Percentiles rank a stretch among this genome's conserved stretches.
Conservation (phyloP, 176 grass and related monocot genomes). For the Aegilops tauschii region DNA sequence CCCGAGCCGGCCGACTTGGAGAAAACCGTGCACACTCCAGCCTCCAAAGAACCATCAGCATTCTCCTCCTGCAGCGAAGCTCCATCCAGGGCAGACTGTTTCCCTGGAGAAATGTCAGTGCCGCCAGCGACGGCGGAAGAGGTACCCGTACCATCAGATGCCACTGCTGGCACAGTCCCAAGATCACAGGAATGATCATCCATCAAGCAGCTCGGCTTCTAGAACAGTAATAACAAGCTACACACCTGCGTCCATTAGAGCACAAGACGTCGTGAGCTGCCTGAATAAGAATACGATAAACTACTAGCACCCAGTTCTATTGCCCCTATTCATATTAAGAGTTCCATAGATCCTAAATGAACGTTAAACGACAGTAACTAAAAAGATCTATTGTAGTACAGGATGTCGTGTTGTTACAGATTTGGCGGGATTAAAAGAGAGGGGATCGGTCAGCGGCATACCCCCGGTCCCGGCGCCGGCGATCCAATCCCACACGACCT, state of each 20-base stretch:
- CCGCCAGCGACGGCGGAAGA: not conserved
- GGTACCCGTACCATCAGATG: not conserved
- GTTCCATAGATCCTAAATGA: too few species aligned
- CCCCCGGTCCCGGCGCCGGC: too few species aligned
- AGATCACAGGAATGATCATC: conserved; percentile 3
- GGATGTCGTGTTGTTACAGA: too few species aligned
- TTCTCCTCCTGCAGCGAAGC: not conserved
- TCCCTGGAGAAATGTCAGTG: not conserved
- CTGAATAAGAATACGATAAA: too few species aligned
- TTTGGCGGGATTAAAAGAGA: too few species aligned
- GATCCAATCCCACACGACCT: too few species aligned
- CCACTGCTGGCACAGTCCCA: not conserved
- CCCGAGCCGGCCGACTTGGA: not conserved
- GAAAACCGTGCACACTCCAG: not conserved
- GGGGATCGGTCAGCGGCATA: too few species aligned
- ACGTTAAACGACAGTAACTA: too few species aligned
- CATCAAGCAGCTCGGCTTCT: conserved; percentile 33
- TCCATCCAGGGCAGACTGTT: not conserved
- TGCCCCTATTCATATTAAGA: too few species aligned
- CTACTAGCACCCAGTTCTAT: too few species aligned
- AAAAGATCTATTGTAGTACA: too few species aligned
- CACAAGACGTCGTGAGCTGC: too few species aligned
- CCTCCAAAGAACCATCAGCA: not conserved
- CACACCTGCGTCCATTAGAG: not conserved
- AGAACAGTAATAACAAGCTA: not conserved